A percentile compares a stretch with the other conserved stretches of the same genome.
phyloP scores from a whole-genome alignment of 1,284 basidiomycete genomes.

The Ustilago loliicola region DNA sequence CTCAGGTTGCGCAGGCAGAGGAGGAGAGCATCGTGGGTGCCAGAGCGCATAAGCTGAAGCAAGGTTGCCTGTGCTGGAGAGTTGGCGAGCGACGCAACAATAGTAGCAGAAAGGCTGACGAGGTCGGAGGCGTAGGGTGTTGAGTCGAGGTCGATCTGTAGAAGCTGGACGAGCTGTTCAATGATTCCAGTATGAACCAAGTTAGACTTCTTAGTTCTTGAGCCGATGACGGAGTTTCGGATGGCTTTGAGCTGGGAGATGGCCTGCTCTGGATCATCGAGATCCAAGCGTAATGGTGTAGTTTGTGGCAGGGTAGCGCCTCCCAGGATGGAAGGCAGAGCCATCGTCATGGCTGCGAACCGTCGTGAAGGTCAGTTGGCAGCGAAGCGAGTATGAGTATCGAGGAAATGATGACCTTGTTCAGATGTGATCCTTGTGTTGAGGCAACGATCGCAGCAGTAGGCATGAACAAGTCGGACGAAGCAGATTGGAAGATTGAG shows the following conservation, averaged over 20 bases:
- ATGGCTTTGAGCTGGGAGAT: conserved; percentile 48
- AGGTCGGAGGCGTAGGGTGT: conserved; percentile 30
- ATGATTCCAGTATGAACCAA: conserved; percentile 47
- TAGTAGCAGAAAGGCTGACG: conserved; percentile 49
- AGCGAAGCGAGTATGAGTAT: neutral
- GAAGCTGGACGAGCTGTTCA: conserved; percentile 45
- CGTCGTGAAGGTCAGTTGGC: neutral
- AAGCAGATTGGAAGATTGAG: neutral
- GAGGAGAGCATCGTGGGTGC: conserved; percentile 50
- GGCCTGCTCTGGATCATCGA: conserved; percentile 34
- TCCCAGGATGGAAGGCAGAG: conserved; percentile 18
- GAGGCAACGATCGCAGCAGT: neutral
- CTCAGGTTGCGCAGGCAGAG: conserved; percentile 35
- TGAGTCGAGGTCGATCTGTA: conserved; percentile 38
- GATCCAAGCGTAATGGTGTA: conserved; percentile 24
- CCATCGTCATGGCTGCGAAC: conserved; percentile 24
- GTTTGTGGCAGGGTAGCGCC: conserved; percentile 10
- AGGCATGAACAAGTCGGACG: neutral
- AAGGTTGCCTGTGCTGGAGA: conserved; percentile 45
- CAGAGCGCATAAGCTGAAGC: conserved; percentile 45
- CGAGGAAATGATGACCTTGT: neutral
- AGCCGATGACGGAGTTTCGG: conserved; percentile 57
- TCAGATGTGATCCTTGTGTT: neutral
- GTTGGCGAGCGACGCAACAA: conserved; percentile 52
- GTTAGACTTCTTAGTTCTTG: conserved; percentile 50